Evolutionary conservation across 1,284 basidiomycete species (phyloP), one percentile per base, ranked within the genome.

Genomic region (Tilletia caries): DNA sequence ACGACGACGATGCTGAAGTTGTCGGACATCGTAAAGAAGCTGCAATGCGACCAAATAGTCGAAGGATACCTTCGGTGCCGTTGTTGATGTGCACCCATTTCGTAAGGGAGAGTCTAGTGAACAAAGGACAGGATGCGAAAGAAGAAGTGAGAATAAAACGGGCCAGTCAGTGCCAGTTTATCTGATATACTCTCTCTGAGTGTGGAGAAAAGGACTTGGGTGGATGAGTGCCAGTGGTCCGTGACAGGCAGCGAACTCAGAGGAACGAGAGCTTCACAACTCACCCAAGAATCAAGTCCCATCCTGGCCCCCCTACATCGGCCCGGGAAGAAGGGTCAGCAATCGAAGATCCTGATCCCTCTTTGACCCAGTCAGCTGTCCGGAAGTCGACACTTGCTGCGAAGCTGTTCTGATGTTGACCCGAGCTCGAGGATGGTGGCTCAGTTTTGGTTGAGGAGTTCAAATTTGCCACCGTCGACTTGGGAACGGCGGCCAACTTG

Each of bases 1-100:
- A 41, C 15, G 37, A 41, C 15, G 37, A 10, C 37, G 37, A 41
- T 41, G 37, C 37, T 25, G 32, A 29, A 13, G 58, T 15, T 33
- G 29, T 20, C 29, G 58, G 58, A 18, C 34, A 33, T 25, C 33
- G 29, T 8, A 62, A 23, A 12, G 29, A 33, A 4, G 58, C 29
- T 15, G 29, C 32, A 29, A 37, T 23, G 5, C 58, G 29, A 4
- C 32, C 58, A 29, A 62, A 62, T 8, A 62, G 58, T 29, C 33
- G 29, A 10, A 62, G 32, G 32, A 62, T 62, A 29, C 58, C 58
- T 20, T 37, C 29, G 12, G 58, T 33, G 58, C 58, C 58, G 32
- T 37, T 62, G 29, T 62, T 62, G 29, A 62, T 62, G 32, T 62
- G 58, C 13, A 62, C 29, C 58, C 58, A 62, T 29, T 62, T 62